These are phyloP conservation scores for Paecilomyces dactylethromorphus DNA, from an alignment of 2,329 filamentous ascomycete species.

Conservation along the genomic window DNA sequence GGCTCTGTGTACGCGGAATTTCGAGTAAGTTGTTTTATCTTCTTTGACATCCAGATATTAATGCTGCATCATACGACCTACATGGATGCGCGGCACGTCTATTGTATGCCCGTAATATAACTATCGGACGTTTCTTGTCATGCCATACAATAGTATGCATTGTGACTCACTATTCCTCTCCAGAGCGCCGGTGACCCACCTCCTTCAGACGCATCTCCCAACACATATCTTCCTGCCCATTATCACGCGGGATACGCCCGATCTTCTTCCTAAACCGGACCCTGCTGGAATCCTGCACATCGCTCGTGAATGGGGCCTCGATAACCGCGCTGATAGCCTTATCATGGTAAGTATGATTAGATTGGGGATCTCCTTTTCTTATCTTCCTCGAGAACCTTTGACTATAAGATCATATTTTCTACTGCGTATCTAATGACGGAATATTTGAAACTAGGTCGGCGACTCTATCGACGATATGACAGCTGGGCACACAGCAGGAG, in stretches of 20 bases:
- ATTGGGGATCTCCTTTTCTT: not conserved
- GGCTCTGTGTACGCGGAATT: conserved; percentile 91
- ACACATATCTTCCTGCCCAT: conserved; percentile 66
- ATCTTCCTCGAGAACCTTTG: not conserved
- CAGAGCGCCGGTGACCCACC: conserved; percentile 36
- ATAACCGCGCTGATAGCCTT: conserved; percentile 35
- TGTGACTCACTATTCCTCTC: not conserved
- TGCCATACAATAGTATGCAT: not conserved
- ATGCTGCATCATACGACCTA: not conserved
- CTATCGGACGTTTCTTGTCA: no score
- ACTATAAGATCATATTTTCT: not conserved
- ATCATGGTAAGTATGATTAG: conserved; percentile 25
- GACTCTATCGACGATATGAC: conserved; percentile 91
- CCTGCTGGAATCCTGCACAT: conserved; percentile 86
- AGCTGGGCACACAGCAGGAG: conserved; percentile 73
- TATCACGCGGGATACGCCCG: conserved; percentile 72
- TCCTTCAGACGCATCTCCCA: conserved; percentile 64
- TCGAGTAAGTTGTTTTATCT: conserved; percentile 51
- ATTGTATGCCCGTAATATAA: not conserved
- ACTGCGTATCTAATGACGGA: not conserved
- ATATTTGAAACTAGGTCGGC: conserved; percentile 41
- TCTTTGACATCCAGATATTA: not conserved
- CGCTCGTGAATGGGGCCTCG: conserved; percentile 65
- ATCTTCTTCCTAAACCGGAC: conserved; percentile 66
- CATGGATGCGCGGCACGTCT: not conserved